Percentiles rank a stretch among this genome's conserved stretches.
Conservation (phyloP, 441 rosid species). For the Gossypium lobatum region DNA sequence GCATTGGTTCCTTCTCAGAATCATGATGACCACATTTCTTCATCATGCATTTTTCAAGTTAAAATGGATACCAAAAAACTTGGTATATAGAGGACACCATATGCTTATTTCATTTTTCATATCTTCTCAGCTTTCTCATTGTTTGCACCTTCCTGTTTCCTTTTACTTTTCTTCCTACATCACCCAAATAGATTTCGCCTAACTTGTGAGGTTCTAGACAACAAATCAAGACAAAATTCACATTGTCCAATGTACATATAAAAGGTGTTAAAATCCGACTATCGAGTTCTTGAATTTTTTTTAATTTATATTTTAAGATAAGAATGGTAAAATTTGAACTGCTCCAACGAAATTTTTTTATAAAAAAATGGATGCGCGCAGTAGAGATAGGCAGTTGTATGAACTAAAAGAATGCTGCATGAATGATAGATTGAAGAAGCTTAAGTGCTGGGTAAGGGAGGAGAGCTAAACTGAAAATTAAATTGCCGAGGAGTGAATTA, state of each 20-base stretch:
- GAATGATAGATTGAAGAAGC: too few species aligned
- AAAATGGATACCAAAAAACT: conserved; percentile 22
- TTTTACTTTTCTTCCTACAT: not conserved
- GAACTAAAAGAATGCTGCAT: too few species aligned
- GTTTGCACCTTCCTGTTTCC: not conserved
- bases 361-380: too few species aligned
- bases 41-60: conserved; percentile 28
- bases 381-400: too few species aligned
- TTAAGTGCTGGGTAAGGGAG: too few species aligned
- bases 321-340: too few species aligned
- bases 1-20: conserved; percentile 23
- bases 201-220: not conserved
- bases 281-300: too few species aligned
- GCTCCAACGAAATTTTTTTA: too few species aligned
- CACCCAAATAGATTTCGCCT: not conserved
- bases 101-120: not conserved
- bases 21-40: conserved; percentile 17
- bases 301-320: too few species aligned
- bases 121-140: not conserved
- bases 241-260: not conserved
- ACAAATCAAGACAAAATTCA: not conserved
- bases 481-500: too few species aligned
- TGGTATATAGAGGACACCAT: not conserved
- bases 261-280: not conserved
- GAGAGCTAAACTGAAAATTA: too few species aligned